Evolutionary conservation across 331 rosid species (phyloP).

Genomic region (Malus hybrid): DNA sequence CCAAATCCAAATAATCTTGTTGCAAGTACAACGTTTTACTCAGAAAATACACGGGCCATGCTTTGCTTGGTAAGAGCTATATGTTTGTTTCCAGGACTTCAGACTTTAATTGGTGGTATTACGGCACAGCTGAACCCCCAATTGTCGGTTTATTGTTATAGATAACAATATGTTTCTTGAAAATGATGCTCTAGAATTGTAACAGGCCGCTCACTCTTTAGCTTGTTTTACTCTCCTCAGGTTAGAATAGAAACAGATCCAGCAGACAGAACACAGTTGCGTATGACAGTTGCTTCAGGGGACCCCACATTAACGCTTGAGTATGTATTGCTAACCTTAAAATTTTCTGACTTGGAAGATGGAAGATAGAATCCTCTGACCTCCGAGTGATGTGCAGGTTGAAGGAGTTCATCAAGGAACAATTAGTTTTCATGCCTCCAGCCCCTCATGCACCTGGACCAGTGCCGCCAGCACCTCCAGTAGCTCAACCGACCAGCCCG

Average conservation of each 20-base stretch:
- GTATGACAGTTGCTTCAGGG: constrained; percentile 97
- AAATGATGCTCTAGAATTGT: not conserved
- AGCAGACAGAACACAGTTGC: constrained; percentile 95
- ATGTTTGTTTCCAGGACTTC: constrained; percentile 1
- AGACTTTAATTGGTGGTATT: not conserved
- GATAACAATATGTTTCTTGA: not conserved
- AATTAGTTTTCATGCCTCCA: constrained; percentile 53
- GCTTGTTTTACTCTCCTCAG: constrained; percentile 34
- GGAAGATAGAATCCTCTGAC: constrained; percentile 7
- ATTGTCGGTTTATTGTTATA: not conserved
- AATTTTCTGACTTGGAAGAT: not conserved
- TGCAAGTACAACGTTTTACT: constrained; percentile 80
- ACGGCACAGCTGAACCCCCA: not conserved
- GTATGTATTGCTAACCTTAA: constrained; percentile 36
- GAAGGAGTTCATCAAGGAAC: constrained; percentile 96
- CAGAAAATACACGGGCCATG: constrained; percentile 91
- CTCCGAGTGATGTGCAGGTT: constrained; percentile 41
- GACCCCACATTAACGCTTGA: constrained; percentile 79
- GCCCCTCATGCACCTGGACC: constrained; percentile 34
- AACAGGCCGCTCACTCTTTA: not conserved
- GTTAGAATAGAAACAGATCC: constrained; percentile 93
- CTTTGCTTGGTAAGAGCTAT: constrained; percentile 80
- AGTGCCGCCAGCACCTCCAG: constrained; percentile 40
- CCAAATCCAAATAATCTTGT: constrained; percentile 96
- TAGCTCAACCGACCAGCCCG: constrained; percentile 43